Base-by-base conservation (phyloP, 75 land plant species). In the Picea sitchensis region DNA sequence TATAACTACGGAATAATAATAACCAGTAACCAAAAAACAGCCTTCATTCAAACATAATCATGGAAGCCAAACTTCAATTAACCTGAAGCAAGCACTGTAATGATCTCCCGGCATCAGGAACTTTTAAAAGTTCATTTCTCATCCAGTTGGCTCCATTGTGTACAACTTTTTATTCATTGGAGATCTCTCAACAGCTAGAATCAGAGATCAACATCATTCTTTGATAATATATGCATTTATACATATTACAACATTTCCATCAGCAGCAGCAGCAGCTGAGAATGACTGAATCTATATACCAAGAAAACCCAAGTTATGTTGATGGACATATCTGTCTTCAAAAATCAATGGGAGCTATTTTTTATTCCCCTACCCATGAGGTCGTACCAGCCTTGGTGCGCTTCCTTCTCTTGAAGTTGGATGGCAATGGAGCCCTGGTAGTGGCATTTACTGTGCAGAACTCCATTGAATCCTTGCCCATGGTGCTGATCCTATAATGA, bases 401-500 rank as follows among this genome's bases (percentile, higher is more conserved):
- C 11, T 34, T 68, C 72, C 17, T 36, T 41, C 72, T 3, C 18
- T 68, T 20, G 14, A 68, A 38, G 17, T 68, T 68, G 34, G 47
- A 68, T 15, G 72, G 1, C 72, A 68, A 36, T 65, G 72, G 44
- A 68, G 47, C 72, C 72, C 47, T 68, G 5, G 20, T 34, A 38
- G 2, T 68, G 44, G 44, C 34, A 20, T 68, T 38, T 17, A 17
- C 14, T 7, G 34, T 68, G 72, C 72, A 68, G 5, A 68, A 68
- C 0, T 68, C 41, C n/a, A 68, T 36, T 68, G 72, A 38, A 68
- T 38, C 72, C 44, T 60, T 80, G 11, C 20, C 81, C 59, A 34
- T 58, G 38, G n/a, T 78, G 13, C 65, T 72, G 23, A 91, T 61
- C 14, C 83, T 82, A 80, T 82, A 93, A 78, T 93, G 95, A 31